Percentiles rank a stretch among this genome's conserved stretches.
These are phyloP conservation scores for Phaeotremella fagi DNA, from an alignment of 768 basidiomycete species.

Conservation along the genomic window DNA sequence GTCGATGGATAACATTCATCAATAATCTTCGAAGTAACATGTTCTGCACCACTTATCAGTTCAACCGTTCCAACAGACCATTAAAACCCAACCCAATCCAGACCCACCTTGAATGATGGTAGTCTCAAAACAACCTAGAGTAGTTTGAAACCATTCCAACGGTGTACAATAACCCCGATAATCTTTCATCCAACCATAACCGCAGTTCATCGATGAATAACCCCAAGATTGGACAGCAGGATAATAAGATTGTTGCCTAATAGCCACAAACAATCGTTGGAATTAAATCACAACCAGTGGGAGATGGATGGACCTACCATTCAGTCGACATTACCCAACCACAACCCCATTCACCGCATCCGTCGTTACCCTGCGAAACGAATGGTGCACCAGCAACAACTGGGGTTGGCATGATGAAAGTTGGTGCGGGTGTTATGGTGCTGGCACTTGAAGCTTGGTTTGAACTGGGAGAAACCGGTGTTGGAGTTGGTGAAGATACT, in stretches of 20 bases:
- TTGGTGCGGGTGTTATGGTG: constrained; percentile 1
- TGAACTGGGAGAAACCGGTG: background rate
- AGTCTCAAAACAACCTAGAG: constrained; percentile 29
- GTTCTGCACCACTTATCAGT: no score
- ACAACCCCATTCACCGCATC: constrained; percentile 27
- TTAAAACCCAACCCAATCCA: background rate
- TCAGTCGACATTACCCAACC: constrained; percentile 15
- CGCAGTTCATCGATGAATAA: constrained; percentile 24
- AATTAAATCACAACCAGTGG: no score
- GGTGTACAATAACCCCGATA: constrained; percentile 13
- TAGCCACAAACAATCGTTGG: background rate
- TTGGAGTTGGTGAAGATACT: no score
- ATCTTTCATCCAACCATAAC: constrained; percentile 19
- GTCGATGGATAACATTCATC: constrained; percentile 15
- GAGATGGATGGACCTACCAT: background rate
- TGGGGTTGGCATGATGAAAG: constrained; percentile 18
- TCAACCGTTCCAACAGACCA: no score
- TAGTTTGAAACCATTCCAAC: constrained; percentile 19
- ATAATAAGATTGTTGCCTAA: constrained; percentile 19
- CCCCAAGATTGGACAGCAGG: constrained; percentile 21
- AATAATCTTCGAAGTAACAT: constrained; percentile 11
- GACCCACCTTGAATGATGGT: constrained; percentile 27
- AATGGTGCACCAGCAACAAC: constrained; percentile 6
- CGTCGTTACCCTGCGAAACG: constrained; percentile 10
- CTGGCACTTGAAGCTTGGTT: background rate